A percentile compares a stretch with the other conserved stretches of the same genome.
Conservation (phyloP, 805 yeast species). For the Teunomyces tritomae region DNA sequence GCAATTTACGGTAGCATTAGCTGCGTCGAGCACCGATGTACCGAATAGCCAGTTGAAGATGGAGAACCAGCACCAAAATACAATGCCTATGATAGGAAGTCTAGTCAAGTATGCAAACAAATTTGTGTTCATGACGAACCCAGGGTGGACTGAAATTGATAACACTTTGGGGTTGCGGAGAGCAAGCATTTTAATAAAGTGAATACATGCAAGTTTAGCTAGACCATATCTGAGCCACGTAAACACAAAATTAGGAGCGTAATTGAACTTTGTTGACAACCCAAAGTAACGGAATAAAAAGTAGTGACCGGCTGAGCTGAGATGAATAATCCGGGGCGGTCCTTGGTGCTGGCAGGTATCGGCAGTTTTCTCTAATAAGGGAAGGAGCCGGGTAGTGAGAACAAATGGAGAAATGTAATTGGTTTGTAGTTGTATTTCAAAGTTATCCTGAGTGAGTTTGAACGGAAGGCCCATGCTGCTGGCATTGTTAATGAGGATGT, state of each 20-base stretch:
- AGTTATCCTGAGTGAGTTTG: constrained; percentile 60
- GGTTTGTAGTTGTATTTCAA: constrained; percentile 78
- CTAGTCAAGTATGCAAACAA: constrained; percentile 74
- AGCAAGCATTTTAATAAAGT: constrained; percentile 62
- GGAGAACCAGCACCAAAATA: constrained; percentile 72
- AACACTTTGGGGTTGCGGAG: constrained; percentile 63
- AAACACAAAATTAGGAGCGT: constrained; percentile 63
- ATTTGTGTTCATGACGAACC: constrained; percentile 80
- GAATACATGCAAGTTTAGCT: constrained; percentile 78
- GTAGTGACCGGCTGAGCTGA: constrained; percentile 66
- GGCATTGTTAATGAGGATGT: constrained; percentile 72
- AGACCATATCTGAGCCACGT: constrained; percentile 77
- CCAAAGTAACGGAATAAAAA: constrained; percentile 48
- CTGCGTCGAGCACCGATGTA: constrained; percentile 68
- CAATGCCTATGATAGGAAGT: constrained; percentile 70
- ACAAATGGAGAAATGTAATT: constrained; percentile 76
- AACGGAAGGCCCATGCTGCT: constrained; percentile 80
- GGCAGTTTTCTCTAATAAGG: constrained; percentile 45
- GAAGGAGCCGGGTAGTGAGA: constrained; percentile 58
- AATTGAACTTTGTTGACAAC: constrained; percentile 49
- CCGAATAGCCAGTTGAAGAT: constrained; percentile 69
- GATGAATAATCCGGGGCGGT: constrained; percentile 57
- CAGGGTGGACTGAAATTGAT: constrained; percentile 74
- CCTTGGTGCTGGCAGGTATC: constrained; percentile 21
- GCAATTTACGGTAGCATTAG: constrained; percentile 60